A percentile compares a stretch with the other conserved stretches of the same genome.
Evolutionary conservation across 305 asterid genomes (phyloP).

Genomic region (Solanum hybrid): DNA sequence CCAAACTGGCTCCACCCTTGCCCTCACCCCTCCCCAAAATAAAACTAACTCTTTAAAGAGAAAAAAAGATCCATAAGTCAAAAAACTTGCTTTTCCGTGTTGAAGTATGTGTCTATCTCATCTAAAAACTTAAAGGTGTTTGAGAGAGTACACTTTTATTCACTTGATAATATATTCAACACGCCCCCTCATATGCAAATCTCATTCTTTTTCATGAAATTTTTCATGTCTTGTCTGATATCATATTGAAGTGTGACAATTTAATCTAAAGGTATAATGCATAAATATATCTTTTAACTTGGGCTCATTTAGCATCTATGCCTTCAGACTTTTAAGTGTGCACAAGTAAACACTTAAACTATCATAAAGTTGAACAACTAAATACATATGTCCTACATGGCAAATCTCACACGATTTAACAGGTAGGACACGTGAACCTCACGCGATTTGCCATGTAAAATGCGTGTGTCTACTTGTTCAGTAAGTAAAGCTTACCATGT

Average conservation of each 20-base stretch:
- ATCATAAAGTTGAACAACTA: not conserved
- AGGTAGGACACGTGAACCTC: no score
- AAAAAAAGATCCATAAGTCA: not conserved
- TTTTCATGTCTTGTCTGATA: not conserved
- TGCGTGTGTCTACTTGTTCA: not conserved
- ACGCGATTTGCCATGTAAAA: not conserved
- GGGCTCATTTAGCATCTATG: no score
- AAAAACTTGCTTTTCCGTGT: not conserved
- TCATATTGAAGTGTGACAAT: not conserved
- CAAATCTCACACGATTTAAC: not conserved
- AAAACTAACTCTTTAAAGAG: not conserved
- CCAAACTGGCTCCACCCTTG: not conserved
- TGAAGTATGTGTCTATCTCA: not conserved
- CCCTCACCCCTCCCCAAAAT: not conserved
- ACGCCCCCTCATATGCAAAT: not conserved
- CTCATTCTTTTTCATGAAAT: not conserved
- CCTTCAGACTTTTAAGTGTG: not conserved
- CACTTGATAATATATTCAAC: not conserved
- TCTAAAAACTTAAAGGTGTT: no score
- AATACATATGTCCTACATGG: fast-evolving
- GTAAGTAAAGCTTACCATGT: constrained; percentile 27
- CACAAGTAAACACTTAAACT: not conserved
- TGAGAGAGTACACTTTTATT: not conserved
- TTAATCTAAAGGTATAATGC: not conserved
- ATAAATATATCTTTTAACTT: not conserved